A percentile compares a stretch with the other conserved stretches of the same genome.
Conservation (phyloP, 2,329 filamentous ascomycete genomes). For the Capronia coronata region DNA sequence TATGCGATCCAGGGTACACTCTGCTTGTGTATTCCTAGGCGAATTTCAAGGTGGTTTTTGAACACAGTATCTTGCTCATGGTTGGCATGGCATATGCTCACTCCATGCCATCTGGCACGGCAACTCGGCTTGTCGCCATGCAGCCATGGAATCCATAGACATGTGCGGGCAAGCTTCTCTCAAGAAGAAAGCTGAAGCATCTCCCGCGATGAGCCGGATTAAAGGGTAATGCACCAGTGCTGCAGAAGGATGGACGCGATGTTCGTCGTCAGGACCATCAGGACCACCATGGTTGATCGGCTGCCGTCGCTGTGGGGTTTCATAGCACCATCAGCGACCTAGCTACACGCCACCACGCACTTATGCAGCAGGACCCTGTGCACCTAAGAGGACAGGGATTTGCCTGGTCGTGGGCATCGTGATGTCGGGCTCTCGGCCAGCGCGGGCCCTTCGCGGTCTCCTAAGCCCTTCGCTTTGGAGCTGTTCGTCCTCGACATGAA, state of each 20-base stretch:
- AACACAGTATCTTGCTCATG: no score
- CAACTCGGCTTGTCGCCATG: no score
- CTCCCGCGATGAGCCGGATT: not conserved
- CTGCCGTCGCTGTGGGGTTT: not conserved
- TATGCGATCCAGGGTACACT: no score
- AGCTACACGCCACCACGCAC: conserved; percentile 9
- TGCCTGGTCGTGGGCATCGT: not conserved
- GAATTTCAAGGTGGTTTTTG: no score
- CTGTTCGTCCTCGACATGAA: no score
- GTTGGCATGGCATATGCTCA: no score
- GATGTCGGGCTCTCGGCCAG: not conserved
- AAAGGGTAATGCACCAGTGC: not conserved
- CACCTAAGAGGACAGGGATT: not conserved
- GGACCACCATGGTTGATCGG: not conserved
- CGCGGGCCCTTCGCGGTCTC: not conserved
- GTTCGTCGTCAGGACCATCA: not conserved
- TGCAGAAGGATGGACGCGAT: not conserved
- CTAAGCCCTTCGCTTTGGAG: no score
- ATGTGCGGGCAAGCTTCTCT: not conserved
- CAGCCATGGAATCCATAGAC: no score
- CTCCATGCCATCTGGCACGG: no score
- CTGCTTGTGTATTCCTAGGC: no score
- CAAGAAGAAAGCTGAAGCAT: not conserved
- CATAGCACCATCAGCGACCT: not conserved
- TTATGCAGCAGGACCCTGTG: not conserved